These are phyloP conservation scores for Mycosarcoma mackinlayi DNA, from an alignment of 1,284 basidiomycete genomes.

Conservation along the genomic window DNA sequence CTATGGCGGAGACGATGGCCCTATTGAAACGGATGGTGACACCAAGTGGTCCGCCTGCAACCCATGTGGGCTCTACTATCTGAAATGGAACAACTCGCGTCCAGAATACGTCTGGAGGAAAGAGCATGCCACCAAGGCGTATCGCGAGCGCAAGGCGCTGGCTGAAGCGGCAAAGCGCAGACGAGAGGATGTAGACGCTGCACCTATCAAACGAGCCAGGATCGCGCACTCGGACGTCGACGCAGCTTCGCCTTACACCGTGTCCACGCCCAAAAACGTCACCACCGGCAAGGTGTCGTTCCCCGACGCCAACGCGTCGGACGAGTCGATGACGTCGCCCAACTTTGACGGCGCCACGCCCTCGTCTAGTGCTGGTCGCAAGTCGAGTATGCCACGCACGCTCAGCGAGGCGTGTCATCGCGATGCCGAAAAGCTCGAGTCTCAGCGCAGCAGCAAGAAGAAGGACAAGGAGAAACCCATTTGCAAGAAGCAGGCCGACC, in stretches of 20 bases:
- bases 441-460: constrained; percentile 33
- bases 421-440: constrained; percentile 44
- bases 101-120: constrained; percentile 55
- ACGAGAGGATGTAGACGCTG: constrained; percentile 12
- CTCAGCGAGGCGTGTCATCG: constrained; percentile 49
- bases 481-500: constrained; percentile 44
- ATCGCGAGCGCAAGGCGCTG: constrained; percentile 28
- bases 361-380: constrained; percentile 20
- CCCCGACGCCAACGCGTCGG: constrained; percentile 8
- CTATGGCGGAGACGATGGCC: constrained; percentile 17
- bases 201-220: constrained; percentile 24
- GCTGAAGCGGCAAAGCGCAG: constrained; percentile 31
- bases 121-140: constrained; percentile 39
- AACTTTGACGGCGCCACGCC: constrained; percentile 27
- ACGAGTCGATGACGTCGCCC: constrained; percentile 25
- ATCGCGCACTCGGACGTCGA: constrained; percentile 23
- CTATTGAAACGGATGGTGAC: constrained; percentile 45
- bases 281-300: constrained; percentile 2
- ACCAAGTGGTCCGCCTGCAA: constrained; percentile 62
- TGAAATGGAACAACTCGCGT: constrained; percentile 56
- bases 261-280: constrained; percentile 16
- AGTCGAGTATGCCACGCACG: constrained; percentile 44
- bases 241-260: constrained; percentile 25
- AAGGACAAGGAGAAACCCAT: constrained; percentile 35
- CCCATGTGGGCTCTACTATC: constrained; percentile 63